Percentiles rank a stretch among this genome's conserved stretches.
Evolutionary conservation across 2,329 filamentous ascomycete species (phyloP).

Genomic region (Mollisia scopiformis): DNA sequence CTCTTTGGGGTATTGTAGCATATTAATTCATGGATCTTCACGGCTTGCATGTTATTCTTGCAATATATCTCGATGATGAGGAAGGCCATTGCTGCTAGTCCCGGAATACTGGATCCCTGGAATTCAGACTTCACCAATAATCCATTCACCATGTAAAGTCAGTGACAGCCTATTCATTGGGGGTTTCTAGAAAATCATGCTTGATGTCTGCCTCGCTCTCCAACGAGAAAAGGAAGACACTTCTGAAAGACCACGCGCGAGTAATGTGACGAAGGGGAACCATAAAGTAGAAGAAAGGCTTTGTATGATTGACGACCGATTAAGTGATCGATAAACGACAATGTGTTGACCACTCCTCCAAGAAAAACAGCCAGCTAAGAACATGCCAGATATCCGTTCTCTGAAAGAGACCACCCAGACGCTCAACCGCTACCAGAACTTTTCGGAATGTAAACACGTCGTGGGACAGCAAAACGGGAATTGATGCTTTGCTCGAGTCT

Average conservation of each 20-base stretch:
- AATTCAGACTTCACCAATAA: neutral
- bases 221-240: slow-evolving; percentile 20
- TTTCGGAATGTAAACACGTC: slow-evolving; percentile 38
- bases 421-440: slow-evolving; percentile 39
- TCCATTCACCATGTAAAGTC: neutral
- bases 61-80: neutral
- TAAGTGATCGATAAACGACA: slow-evolving; percentile 36
- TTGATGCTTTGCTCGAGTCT: slow-evolving; percentile 33
- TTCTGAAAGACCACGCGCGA: slow-evolving; percentile 26
- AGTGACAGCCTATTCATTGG: slow-evolving; percentile 16
- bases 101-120: neutral
- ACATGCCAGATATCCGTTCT: slow-evolving; percentile 31
- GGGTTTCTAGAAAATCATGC: slow-evolving; percentile 29
- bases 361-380: slow-evolving; percentile 35
- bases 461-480: slow-evolving; percentile 32
- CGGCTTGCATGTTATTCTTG: neutral
- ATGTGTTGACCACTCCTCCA: slow-evolving; percentile 33
- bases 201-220: slow-evolving; percentile 10
- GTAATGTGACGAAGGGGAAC: slow-evolving; percentile 12
- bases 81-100: neutral
- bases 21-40: neutral
- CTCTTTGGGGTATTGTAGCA: neutral
- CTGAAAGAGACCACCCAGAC: slow-evolving; percentile 34
- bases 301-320: slow-evolving; percentile 36
- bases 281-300: slow-evolving; percentile 29